Base-by-base conservation (phyloP, 371 early-diverging fungal species). In the Mortierella sp. region DNA sequence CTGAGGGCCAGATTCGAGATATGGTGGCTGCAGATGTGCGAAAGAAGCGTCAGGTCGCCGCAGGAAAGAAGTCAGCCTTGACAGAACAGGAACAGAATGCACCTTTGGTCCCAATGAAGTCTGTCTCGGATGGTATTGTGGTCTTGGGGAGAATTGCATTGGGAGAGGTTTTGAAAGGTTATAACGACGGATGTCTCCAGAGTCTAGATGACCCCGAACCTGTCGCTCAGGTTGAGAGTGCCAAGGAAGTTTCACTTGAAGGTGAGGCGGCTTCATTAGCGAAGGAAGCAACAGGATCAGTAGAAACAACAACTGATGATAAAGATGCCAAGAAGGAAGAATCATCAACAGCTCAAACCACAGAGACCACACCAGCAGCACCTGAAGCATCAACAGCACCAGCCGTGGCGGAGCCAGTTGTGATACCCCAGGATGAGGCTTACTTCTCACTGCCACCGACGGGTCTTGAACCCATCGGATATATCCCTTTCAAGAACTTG, bases 401-500 rank as follows among this genome's bases (percentile, higher is more conserved):
- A 45, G 65, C 59, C n/a, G 63, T 55, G 40, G 48, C 43, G 15
- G 59, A 47, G 24, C 71, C 75, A 28, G 48, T 74, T 38, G 58
- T 55, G 40, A 74, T 74, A 55, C 76, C 79, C 21, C 71, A 84
- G 50, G 79, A 85, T 22, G 80, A 81, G 55, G 32, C 74, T 24
- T 76, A 82, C 52, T 87, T 88, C 64, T 87, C 87, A 58, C 58
- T 88, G 40, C 88, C 89, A 24, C 72, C 83, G 0, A 72, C 88
- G 11, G 82, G 84, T 9, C 73, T 91, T 16, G 87, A 88, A 22
- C 87, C 91, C 50, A 74, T 92, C n/a, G 88, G 90, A 64, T 92
- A 90, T 70, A 84, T 92, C 61, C 91, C 89, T 38, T 90, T 90
- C 69, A 84, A 89, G 62, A 92, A 92, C 72, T 84, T 91, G 58